A percentile compares a stretch with the other conserved stretches of the same genome.
Conservation (phyloP, 1,284 basidiomycete species). For the Phenoliferia sp. region DNA sequence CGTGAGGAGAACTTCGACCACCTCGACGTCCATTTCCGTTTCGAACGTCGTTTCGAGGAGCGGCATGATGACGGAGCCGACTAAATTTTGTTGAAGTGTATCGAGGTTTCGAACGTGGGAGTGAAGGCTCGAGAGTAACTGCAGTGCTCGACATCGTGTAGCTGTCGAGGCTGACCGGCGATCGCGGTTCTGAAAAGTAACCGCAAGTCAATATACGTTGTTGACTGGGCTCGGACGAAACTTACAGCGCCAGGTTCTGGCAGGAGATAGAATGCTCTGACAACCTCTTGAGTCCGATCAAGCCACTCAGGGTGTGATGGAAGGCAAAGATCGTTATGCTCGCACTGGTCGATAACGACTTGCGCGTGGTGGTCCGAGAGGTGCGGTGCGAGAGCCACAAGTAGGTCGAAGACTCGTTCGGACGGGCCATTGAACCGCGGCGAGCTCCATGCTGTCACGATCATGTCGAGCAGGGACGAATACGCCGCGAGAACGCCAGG, state of each 20-base stretch:
- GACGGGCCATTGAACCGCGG: conserved; percentile 20
- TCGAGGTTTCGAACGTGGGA: conserved; percentile 44
- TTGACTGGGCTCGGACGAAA: no score
- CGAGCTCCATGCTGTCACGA: conserved; percentile 23
- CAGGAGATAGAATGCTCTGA: conserved; percentile 43
- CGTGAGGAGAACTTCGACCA: conserved; percentile 43
- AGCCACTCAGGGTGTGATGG: conserved; percentile 49
- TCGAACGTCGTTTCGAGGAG: conserved; percentile 44
- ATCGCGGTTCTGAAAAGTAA: no score
- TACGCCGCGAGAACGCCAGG: conserved; percentile 28
- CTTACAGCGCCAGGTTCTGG: no score
- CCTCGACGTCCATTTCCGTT: conserved; percentile 41
- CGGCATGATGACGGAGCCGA: conserved; percentile 45
- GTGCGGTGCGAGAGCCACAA: conserved; percentile 43
- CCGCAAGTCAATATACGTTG: no score
- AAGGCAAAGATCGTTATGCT: conserved; percentile 45
- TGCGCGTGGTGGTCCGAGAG: conserved; percentile 44
- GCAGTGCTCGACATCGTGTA: conserved; percentile 37
- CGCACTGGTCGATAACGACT: conserved; percentile 47
- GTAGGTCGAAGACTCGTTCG: conserved; percentile 41
- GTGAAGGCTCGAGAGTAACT: conserved; percentile 46
- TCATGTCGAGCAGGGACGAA: conserved; percentile 19
- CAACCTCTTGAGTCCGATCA: conserved; percentile 45
- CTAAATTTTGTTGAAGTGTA: conserved; percentile 42
- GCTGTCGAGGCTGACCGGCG: conserved; percentile 21